phyloP scores from a whole-genome alignment of 176 grass and related monocot species.

The Juncus effusus region DNA sequence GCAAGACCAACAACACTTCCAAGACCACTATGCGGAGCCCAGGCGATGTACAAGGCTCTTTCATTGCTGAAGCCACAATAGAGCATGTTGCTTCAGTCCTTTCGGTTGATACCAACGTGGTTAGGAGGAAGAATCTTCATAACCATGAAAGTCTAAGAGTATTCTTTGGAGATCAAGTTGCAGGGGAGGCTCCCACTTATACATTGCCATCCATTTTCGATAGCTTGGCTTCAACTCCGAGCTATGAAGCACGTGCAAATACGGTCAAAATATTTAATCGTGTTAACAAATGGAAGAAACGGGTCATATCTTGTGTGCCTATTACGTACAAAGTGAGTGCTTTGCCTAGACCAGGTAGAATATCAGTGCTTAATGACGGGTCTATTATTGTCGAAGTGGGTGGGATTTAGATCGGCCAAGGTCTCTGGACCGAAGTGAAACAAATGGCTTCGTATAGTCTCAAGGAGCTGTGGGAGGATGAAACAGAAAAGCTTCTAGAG shows the following conservation, averaged over 20 bases:
- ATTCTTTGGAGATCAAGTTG: constrained; percentile 35
- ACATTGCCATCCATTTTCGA: constrained; percentile 61
- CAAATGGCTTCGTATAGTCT: constrained; percentile 63
- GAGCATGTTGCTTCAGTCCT: constrained; percentile 65
- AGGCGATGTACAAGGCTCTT: constrained; percentile 62
- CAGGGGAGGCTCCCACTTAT: constrained; percentile 43
- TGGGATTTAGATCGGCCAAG: constrained; percentile 69
- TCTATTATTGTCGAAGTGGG: constrained; percentile 74
- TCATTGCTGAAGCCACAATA: constrained; percentile 67
- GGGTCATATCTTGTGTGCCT: constrained; percentile 54
- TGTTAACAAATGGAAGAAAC: constrained; percentile 58
- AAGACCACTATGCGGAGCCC: constrained; percentile 79
- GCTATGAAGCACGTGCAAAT: constrained; percentile 34
- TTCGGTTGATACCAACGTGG: constrained; percentile 28
- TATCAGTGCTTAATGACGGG: constrained; percentile 64
- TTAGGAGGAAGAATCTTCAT: constrained; percentile 68
- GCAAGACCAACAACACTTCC: constrained; percentile 65
- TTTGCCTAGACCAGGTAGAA: constrained; percentile 43
- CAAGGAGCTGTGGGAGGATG: constrained; percentile 26
- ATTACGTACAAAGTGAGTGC: constrained; percentile 31
- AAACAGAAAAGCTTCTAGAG: constrained; percentile 47
- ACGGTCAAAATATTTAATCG: constrained; percentile 42
- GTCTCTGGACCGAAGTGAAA: constrained; percentile 81
- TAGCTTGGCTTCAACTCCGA: constrained; percentile 33
- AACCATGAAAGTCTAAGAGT: constrained; percentile 40